Conservation (phyloP, 2,329 filamentous ascomycete species). For the Pseudocercospora fijiensis region DNA sequence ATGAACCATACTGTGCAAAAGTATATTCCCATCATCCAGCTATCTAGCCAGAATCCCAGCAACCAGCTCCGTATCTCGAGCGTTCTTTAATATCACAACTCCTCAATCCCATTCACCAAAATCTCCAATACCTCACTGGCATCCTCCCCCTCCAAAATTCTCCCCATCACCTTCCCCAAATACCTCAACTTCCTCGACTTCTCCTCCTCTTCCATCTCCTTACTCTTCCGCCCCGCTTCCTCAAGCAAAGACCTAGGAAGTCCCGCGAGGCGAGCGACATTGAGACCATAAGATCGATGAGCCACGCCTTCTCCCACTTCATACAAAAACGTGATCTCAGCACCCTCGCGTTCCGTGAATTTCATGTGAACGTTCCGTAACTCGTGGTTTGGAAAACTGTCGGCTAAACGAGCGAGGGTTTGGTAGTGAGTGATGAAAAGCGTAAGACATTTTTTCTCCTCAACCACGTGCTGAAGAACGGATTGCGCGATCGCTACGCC, state of each 20-base stretch:
- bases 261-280: slow-evolving; percentile 83
- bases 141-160: slow-evolving; percentile 23
- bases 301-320: slow-evolving; percentile 88
- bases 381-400: slow-evolving; percentile 64
- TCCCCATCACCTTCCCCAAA: slow-evolving; percentile 30
- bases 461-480: slow-evolving; percentile 80
- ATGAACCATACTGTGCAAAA: too few relatives aligned
- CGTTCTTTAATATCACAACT: too few relatives aligned
- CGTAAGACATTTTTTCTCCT: slow-evolving; percentile 71
- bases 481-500: slow-evolving; percentile 93
- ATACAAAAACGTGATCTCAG: slow-evolving; percentile 89
- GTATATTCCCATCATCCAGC: too few relatives aligned
- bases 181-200: slow-evolving; percentile 59
- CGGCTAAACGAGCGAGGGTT: slow-evolving; percentile 70
- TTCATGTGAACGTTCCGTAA: slow-evolving; percentile 92
- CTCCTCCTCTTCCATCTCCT: slow-evolving; percentile 74
- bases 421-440: slow-evolving; percentile 99
- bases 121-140: slow-evolving; percentile 40
- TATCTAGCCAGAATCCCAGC: too few relatives aligned
- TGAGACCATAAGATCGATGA: slow-evolving; percentile 89
- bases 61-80: too few relatives aligned
- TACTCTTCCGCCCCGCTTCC: slow-evolving; percentile 74
- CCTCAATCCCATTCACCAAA: slow-evolving; percentile 46
- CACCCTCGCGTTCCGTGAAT: slow-evolving; percentile 63
- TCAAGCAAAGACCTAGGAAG: slow-evolving; percentile 76